Evolutionary conservation across 805 yeast species (phyloP), one percentile per base, ranked within the genome.

Genomic region (Lipomyces mesembrius): DNA sequence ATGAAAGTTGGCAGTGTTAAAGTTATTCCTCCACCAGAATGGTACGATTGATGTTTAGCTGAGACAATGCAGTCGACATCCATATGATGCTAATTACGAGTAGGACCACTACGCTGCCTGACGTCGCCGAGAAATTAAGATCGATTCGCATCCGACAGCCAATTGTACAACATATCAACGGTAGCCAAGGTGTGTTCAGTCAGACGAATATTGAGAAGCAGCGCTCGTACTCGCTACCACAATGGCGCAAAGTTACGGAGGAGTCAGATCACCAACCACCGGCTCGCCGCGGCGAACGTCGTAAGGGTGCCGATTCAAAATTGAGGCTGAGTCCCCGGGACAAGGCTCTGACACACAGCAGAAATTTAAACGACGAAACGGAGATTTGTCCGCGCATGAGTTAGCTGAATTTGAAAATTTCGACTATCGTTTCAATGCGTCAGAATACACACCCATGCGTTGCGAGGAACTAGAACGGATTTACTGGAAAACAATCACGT

Each of bases 1-100:
- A 88, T 90, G 95, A 77, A 82, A 60, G 80, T 88, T 1, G 97
- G 97, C 0, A 88, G 91, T 22, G 90, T 88, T 53, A 92, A 91
- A 75, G 83, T 91, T 7, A 80, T 91, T 1, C 97, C 97, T 0
- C 97, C 97, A 0, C 60, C 73, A 20, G 90, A 89, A 75, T 91
- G 97, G 96, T 61, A 61, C 11, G 57, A 12, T 60, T 53, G 20
- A 22, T 35, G 14, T n/a, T 20, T 29, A 43, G 1, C 3, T n/a
- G 49, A 5, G 17, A 9, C 14, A 27, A 17, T 14, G 66, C 65
- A 17, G 20, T 11, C 7, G 9, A 17, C 17, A 9, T 7, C 9
- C 32, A 43, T 17, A 20, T n/a, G 68, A 77, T 3, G 55, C 70
- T 17, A 52, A 61, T 17, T 17, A 39, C 20, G 2, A 35, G 29